A percentile compares a stretch with the other conserved stretches of the same genome.
Evolutionary conservation across 768 basidiomycete genomes (phyloP).

Genomic region (Podaxis pistillaris): DNA sequence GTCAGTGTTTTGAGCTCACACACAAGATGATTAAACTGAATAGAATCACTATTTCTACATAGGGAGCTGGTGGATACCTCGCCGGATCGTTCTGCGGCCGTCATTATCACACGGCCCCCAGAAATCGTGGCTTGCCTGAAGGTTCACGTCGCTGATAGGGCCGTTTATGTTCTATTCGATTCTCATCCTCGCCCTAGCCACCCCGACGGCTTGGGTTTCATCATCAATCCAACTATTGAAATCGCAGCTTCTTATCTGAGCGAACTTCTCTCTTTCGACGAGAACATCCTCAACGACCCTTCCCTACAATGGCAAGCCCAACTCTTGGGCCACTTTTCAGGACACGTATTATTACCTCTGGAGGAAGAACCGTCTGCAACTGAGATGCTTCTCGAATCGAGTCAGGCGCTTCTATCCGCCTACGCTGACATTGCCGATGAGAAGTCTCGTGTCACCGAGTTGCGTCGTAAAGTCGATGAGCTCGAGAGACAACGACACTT

Average conservation of each 20-base stretch:
- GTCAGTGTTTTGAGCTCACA: conserved; percentile 19
- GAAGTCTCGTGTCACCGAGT: background rate
- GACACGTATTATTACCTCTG: conserved; percentile 47
- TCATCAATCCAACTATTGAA: conserved; percentile 47
- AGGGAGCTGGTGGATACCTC: conserved; percentile 27
- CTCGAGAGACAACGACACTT: conserved; percentile 9
- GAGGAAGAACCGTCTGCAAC: conserved; percentile 10
- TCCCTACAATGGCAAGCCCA: conserved; percentile 64
- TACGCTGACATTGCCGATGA: conserved; percentile 12
- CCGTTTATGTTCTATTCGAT: conserved; percentile 61
- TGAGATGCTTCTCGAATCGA: conserved; percentile 13
- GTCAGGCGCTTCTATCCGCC: conserved; percentile 11
- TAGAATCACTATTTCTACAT: background rate
- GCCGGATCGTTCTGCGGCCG: conserved; percentile 30
- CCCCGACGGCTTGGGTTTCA: conserved; percentile 59
- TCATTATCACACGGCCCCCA: conserved; percentile 67
- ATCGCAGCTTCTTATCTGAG: conserved; percentile 42
- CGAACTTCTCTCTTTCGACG: conserved; percentile 49
- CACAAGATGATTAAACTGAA: background rate
- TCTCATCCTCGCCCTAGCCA: conserved; percentile 63
- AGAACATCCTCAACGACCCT: conserved; percentile 37
- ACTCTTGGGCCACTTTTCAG: conserved; percentile 58
- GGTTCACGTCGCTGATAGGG: conserved; percentile 27
- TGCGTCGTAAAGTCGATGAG: conserved; percentile 5
- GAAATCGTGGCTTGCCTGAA: conserved; percentile 61